Percentiles rank a stretch among this genome's conserved stretches.
These are phyloP conservation scores for Scheffersomyces amazonensis DNA, from an alignment of 805 yeast species.

Conservation along the genomic window DNA sequence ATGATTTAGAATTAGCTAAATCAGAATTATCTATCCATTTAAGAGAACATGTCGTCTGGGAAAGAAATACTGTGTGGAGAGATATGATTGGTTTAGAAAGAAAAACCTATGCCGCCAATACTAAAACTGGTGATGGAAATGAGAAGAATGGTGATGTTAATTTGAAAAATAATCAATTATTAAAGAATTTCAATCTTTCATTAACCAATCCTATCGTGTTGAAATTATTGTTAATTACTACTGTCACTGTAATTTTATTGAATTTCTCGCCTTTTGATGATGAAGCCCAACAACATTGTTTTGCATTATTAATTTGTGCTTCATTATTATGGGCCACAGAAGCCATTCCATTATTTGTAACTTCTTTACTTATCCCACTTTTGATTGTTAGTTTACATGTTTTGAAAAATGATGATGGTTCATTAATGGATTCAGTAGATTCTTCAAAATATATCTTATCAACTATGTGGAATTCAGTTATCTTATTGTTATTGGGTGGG, in stretches of 20 bases:
- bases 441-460: slow-evolving; percentile 45
- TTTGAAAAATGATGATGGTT: slow-evolving; percentile 52
- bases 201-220: slow-evolving; percentile 32
- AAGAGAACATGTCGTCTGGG: slow-evolving; percentile 56
- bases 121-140: slow-evolving; percentile 16
- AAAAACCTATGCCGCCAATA: slow-evolving; percentile 70
- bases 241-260: slow-evolving; percentile 42
- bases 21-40: slow-evolving; percentile 55
- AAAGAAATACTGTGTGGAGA: slow-evolving; percentile 55
- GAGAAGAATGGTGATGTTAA: slow-evolving; percentile 12
- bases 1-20: slow-evolving; percentile 43
- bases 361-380: slow-evolving; percentile 81
- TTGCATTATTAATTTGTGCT: slow-evolving; percentile 78
- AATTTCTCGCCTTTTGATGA: slow-evolving; percentile 32
- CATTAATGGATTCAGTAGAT: slow-evolving; percentile 39
- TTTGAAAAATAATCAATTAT: slow-evolving; percentile 7
- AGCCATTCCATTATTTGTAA: slow-evolving; percentile 85
- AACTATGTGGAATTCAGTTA: slow-evolving; percentile 55
- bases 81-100: slow-evolving; percentile 67
- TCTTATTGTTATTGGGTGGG: slow-evolving; percentile 50
- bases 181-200: slow-evolving; percentile 20
- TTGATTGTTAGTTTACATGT: slow-evolving; percentile 73
- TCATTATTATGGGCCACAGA: slow-evolving; percentile 96
- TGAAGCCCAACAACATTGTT: slow-evolving; percentile 43
- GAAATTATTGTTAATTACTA: slow-evolving; percentile 46